phyloP scores from a whole-genome alignment of 225 moss, liverwort and hornwort species.

The Straminergon stramineum region DNA sequence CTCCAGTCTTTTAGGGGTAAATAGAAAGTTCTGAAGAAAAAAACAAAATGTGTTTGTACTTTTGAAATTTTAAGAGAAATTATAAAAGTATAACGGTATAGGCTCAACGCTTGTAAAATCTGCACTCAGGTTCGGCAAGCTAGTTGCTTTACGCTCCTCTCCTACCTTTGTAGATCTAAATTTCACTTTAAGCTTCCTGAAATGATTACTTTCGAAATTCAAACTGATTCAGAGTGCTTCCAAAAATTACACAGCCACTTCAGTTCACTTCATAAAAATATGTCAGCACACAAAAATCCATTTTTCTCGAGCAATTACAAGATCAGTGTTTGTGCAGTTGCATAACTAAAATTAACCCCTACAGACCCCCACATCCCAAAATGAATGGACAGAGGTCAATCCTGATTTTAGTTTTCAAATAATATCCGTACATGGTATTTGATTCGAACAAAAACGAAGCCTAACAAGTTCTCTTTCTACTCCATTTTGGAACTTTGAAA shows the following conservation, averaged over 20 bases:
- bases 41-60: not conserved
- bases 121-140: not conserved
- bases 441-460: not conserved
- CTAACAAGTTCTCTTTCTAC: not conserved
- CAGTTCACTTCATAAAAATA: not conserved
- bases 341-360: not conserved
- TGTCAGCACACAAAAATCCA: not conserved
- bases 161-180: not conserved
- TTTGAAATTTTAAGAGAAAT: not conserved
- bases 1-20: rapidly evolving
- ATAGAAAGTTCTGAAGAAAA: not conserved
- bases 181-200: not conserved
- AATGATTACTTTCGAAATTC: not conserved
- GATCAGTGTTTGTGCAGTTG: not conserved
- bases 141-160: not conserved
- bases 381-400: not conserved
- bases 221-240: not conserved
- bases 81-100: not conserved
- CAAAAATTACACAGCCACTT: not conserved
- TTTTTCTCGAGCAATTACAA: not conserved
- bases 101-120: not conserved
- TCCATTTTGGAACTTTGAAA: not conserved
- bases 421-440: not conserved
- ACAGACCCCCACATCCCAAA: not conserved
- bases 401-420: not conserved